Evolutionary conservation across 345 rosid species (phyloP), one percentile per base, ranked within the genome.

Genomic region (Moricandia arvensis): DNA sequence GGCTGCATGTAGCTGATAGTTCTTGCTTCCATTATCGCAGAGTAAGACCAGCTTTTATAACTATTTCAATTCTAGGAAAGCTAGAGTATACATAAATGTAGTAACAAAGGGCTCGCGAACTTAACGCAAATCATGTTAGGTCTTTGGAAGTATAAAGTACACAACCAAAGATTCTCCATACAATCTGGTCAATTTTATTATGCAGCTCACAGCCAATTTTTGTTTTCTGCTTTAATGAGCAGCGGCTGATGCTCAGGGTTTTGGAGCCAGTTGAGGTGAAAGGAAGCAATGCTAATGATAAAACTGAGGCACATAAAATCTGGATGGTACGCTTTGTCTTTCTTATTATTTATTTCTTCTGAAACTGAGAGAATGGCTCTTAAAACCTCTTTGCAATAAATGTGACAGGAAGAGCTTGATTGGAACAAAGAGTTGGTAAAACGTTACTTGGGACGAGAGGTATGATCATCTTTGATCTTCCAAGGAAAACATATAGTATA

Each of bases 21-120:
- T 95, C 97, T 65, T 92, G 93, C 82, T 95, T 90, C 82, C 97
- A 95, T 80, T 95, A 88, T 74, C 90, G 88, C 72, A 79, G 85
- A 68, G 99, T 95, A 80, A 86, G 93, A 70, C 21, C 54, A 11
- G 1, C 11, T 12, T 74, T 68, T 17, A 16, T 13, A 17, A 1
- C 24, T 45, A 3, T 45, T 55, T 5, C 66, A n/a, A 17, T 9
- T 54, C 13, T 73, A 10, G 71, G 31, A 54, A 7, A 74, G 41
- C 66, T 37, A 66, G 12, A 26, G 7, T 49, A 11, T 57, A 66
- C 31, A 49, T 47, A 21, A 57, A 33, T 45, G 43, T 77, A n/a
- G 62, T 49, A 49, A 9, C 65, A 66, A 12, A 43, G 5, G 4
- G 11, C 45, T 47, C 16, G 4, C 57, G 49, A 61, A 60, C 31